These are phyloP conservation scores for Borovskyia barvae DNA, from an alignment of 208 protist species.

Conservation along the genomic window DNA sequence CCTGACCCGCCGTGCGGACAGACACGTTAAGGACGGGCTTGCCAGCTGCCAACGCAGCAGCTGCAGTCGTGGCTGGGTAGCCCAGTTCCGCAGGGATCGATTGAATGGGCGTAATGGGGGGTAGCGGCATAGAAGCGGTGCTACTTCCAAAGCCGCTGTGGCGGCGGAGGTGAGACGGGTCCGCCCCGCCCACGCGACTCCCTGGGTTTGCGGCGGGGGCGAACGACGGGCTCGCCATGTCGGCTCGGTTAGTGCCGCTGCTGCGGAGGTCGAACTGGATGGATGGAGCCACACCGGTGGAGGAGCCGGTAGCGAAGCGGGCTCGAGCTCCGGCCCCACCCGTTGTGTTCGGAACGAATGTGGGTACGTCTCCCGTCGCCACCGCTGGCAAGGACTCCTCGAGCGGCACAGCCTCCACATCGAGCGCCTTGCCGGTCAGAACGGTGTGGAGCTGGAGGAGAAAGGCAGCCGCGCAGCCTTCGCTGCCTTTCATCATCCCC, in stretches of 20 bases:
- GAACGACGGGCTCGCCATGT: not conserved
- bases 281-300: not conserved
- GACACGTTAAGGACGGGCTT: constrained; percentile 18
- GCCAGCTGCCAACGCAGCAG: not conserved
- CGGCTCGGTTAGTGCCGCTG: not conserved
- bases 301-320: not conserved
- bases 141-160: too few species aligned
- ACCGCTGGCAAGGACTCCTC: constrained; percentile 32
- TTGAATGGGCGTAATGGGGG: not conserved
- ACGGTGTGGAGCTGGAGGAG: constrained; percentile 77
- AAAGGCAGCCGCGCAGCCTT: constrained; percentile 72
- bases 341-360: constrained; percentile 13
- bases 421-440: constrained; percentile 56
- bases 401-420: constrained; percentile 30
- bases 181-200: not conserved
- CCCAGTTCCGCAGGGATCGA: not conserved
- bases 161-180: not conserved
- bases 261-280: not conserved
- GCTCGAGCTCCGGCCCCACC: constrained; percentile 6
- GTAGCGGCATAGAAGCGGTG: not conserved
- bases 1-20: constrained; percentile 21
- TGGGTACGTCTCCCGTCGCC: constrained; percentile 18
- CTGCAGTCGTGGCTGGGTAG: too few species aligned
- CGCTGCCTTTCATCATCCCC: constrained; percentile 70
- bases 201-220: not conserved